phyloP scores from a whole-genome alignment of 768 basidiomycete genomes.

The Tulasnella sp. region DNA sequence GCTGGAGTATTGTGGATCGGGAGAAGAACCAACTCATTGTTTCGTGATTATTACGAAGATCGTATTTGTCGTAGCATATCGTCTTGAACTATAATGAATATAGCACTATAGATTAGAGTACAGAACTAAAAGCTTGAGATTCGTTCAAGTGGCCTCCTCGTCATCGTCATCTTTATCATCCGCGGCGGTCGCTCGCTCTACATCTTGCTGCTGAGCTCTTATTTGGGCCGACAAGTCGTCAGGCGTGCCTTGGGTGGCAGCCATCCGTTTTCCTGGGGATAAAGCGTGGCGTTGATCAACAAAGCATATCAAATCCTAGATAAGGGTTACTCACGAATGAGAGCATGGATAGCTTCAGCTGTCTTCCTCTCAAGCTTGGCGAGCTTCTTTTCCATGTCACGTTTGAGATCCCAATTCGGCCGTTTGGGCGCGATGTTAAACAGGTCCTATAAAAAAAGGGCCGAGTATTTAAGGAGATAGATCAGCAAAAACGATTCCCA shows the following conservation, averaged over 20 bases:
- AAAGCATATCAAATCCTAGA: not conserved
- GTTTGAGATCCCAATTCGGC: slow-evolving; percentile 91
- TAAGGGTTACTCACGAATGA: slow-evolving; percentile 67
- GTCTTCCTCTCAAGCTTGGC: slow-evolving; percentile 84
- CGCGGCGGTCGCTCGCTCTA: not conserved
- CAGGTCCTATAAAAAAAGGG: too few relatives aligned
- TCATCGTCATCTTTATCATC: slow-evolving; percentile 36
- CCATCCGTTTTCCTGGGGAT: slow-evolving; percentile 58
- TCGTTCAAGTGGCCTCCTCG: slow-evolving; percentile 29
- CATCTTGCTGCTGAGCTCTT: slow-evolving; percentile 50
- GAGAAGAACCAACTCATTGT: not conserved
- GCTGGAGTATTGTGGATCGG: slow-evolving; percentile 12
- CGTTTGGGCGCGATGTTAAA: slow-evolving; percentile 97
- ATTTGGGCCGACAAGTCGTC: slow-evolving; percentile 77
- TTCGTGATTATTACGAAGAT: too few relatives aligned
- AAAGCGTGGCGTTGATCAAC: not conserved
- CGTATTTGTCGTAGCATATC: too few relatives aligned
- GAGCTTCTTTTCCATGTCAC: slow-evolving; percentile 85
- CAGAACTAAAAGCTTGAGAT: not conserved
- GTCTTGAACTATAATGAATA: too few relatives aligned
- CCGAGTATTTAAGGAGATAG: too few relatives aligned
- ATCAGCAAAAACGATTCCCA: too few relatives aligned
- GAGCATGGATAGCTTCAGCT: slow-evolving; percentile 81
- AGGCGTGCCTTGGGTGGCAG: slow-evolving; percentile 38
- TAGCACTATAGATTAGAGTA: too few relatives aligned